These are phyloP conservation scores for Geotrichum reessii DNA, from an alignment of 1,139 yeast genomes.

Conservation along the genomic window DNA sequence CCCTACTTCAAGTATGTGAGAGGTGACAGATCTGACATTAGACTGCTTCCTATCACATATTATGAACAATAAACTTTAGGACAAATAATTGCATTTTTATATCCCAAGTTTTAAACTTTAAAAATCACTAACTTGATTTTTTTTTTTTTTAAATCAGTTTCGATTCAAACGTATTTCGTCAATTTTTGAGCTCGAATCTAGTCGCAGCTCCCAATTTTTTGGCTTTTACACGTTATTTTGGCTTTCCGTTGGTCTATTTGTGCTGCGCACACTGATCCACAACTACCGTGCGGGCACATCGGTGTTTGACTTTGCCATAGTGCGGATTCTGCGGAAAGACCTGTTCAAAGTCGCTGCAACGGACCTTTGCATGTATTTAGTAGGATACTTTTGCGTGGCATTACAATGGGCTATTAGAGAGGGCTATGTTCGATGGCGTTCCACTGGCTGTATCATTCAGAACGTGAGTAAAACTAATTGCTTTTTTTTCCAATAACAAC, in stretches of 20 bases:
- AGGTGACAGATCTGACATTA: neutral
- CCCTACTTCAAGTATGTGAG: neutral
- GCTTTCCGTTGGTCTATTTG: conserved; percentile 27
- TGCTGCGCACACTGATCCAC: conserved; percentile 28
- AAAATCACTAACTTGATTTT: neutral
- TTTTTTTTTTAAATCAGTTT: conserved; percentile 2
- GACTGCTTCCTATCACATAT: neutral
- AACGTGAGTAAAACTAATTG: conserved; percentile 26
- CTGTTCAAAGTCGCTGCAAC: conserved; percentile 58
- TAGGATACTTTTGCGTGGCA: conserved; percentile 51
- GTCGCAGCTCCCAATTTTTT: conserved; percentile 31
- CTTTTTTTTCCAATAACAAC: neutral
- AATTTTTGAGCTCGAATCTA: conserved; percentile 27
- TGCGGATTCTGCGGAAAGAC: conserved; percentile 49
- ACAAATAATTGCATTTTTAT: too few species aligned
- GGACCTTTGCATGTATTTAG: conserved; percentile 63
- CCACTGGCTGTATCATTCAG: conserved; percentile 57
- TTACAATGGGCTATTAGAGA: conserved; percentile 49
- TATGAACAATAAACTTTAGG: neutral
- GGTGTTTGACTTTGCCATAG: conserved; percentile 46
- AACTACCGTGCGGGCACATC: conserved; percentile 33
- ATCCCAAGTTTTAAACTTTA: neutral
- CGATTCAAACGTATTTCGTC: conserved; percentile 20
- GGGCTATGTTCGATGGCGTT: conserved; percentile 50
- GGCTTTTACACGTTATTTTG: conserved; percentile 36